phyloP scores from a whole-genome alignment of 1,284 basidiomycete genomes.

The Ceratobasidium sp. region DNA sequence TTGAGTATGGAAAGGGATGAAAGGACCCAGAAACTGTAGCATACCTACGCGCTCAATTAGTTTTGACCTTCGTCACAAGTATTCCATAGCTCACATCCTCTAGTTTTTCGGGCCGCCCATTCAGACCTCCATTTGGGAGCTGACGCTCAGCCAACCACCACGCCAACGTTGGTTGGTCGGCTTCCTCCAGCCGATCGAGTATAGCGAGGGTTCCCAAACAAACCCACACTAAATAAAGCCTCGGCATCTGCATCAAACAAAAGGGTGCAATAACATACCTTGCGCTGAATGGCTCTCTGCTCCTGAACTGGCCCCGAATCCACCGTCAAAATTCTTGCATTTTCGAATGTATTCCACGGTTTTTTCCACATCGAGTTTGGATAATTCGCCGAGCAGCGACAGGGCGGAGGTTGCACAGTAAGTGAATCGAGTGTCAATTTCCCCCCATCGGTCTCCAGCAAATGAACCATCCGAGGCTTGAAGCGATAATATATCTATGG shows the following conservation, averaged over 20 bases:
- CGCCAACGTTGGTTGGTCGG: conserved; percentile 80
- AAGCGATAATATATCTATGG: conserved; percentile 81
- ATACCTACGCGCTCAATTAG: conserved; percentile 71
- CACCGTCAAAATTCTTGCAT: conserved; percentile 96
- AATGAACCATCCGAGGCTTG: conserved; percentile 90
- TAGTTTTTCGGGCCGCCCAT: conserved; percentile 97
- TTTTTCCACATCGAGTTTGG: conserved; percentile 70
- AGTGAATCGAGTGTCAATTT: conserved; percentile 91
- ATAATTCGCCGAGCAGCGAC: conserved; percentile 81
- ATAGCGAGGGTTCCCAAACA: conserved; percentile 91
- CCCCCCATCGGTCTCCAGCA: conserved; percentile 90
- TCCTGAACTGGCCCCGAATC: conserved; percentile 86
- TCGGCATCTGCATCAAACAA: neutral
- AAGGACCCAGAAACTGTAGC: conserved; percentile 98
- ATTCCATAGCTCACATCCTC: conserved; percentile 78
- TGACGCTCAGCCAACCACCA: conserved; percentile 97
- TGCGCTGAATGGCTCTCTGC: conserved; percentile 94
- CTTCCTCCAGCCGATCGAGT: conserved; percentile 80
- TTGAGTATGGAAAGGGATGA: conserved; percentile 88
- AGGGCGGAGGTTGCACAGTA: conserved; percentile 89
- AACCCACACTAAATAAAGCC: conserved; percentile 79
- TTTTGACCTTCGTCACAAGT: neutral
- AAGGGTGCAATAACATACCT: conserved; percentile 65
- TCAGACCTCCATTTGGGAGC: conserved; percentile 91
- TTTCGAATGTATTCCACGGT: conserved; percentile 79